A percentile compares a stretch with the other conserved stretches of the same genome.
phyloP scores from a whole-genome alignment of 1,139 yeast genomes.

The Suhomyces terraborum region DNA sequence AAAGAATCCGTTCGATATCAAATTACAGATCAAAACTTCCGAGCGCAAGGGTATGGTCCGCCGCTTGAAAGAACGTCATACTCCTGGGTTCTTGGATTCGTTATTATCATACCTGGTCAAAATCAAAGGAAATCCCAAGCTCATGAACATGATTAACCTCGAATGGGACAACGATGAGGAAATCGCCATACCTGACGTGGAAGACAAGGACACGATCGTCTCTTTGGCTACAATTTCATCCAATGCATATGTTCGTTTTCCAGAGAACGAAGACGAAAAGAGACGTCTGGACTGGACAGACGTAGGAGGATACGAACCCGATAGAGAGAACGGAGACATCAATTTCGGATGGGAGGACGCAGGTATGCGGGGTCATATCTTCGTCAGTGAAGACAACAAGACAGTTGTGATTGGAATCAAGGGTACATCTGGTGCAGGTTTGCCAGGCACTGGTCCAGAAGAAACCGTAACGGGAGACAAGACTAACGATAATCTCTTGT shows the following conservation, averaged over 20 bases:
- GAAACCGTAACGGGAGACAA: slow-evolving; percentile 83
- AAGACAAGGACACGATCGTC: slow-evolving; percentile 71
- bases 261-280: slow-evolving; percentile 61
- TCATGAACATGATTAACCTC: slow-evolving; percentile 43
- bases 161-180: slow-evolving; percentile 57
- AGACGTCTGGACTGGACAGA: slow-evolving; percentile 77
- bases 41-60: slow-evolving; percentile 30
- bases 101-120: slow-evolving; percentile 60
- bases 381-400: slow-evolving; percentile 62
- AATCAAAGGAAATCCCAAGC: slow-evolving; percentile 45
- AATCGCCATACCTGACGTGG: slow-evolving; percentile 67
- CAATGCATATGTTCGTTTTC: slow-evolving; percentile 84
- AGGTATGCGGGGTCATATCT: slow-evolving; percentile 90
- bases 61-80: slow-evolving; percentile 56
- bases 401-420: slow-evolving; percentile 81
- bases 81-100: slow-evolving; percentile 65
- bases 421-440: slow-evolving; percentile 89
- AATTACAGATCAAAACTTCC: slow-evolving; percentile 30
- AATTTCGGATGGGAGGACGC: slow-evolving; percentile 84
- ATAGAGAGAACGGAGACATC: slow-evolving; percentile 34
- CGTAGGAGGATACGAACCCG: slow-evolving; percentile 61
- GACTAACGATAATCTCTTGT: slow-evolving; percentile 80
- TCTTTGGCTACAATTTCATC: slow-evolving; percentile 84
- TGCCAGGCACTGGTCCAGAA: slow-evolving; percentile 71
- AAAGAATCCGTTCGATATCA: slow-evolving; percentile 47